A percentile compares a stretch with the other conserved stretches of the same genome.
phyloP scores from a whole-genome alignment of 2,329 filamentous ascomycete genomes.

The Periconia sp. region DNA sequence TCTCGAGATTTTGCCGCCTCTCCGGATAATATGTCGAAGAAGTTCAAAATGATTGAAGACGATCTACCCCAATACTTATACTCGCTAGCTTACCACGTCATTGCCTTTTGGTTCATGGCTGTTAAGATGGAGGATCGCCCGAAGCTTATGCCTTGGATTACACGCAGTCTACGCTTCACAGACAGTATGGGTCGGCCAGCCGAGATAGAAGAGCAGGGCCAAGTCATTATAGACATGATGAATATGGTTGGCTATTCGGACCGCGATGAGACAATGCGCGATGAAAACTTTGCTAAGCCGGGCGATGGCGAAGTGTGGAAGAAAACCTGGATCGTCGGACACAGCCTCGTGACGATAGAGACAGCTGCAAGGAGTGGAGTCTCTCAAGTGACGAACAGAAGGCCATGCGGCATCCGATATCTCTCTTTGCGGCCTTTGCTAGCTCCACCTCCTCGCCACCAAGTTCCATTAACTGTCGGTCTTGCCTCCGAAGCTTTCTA shows the following conservation, averaged over 20 bases:
- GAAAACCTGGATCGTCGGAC: conserved; percentile 74
- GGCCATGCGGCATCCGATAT: conserved; percentile 60
- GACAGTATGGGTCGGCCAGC: conserved; percentile 76
- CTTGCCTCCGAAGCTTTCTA: conserved; percentile 50
- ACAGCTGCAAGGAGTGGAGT: conserved; percentile 71
- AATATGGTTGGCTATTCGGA: conserved; percentile 86
- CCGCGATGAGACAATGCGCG: conserved; percentile 74
- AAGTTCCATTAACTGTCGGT: conserved; percentile 47
- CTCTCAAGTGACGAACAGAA: conserved; percentile 73
- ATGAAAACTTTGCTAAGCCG: conserved; percentile 68
- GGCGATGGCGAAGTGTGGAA: conserved; percentile 70
- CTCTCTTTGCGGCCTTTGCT: conserved; percentile 46
- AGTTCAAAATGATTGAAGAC: conserved; percentile 60
- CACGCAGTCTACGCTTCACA: conserved; percentile 78
- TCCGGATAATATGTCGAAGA: conserved; percentile 40
- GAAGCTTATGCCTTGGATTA: conserved; percentile 88
- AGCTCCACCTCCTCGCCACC: conserved; percentile 47
- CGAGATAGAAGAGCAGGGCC: conserved; percentile 84
- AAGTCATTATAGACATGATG: conserved; percentile 95
- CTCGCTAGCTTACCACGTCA: conserved; percentile 90
- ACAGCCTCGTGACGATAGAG: conserved; percentile 76
- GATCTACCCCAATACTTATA: conserved; percentile 94
- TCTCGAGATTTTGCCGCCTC: conserved; percentile 49
- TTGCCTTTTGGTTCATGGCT: conserved; percentile 96
- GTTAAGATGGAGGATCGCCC: conserved; percentile 83